Percentiles rank a stretch among this genome's conserved stretches.
phyloP scores from a whole-genome alignment of 2,329 filamentous ascomycete genomes.

The Acrocalymma vagum region DNA sequence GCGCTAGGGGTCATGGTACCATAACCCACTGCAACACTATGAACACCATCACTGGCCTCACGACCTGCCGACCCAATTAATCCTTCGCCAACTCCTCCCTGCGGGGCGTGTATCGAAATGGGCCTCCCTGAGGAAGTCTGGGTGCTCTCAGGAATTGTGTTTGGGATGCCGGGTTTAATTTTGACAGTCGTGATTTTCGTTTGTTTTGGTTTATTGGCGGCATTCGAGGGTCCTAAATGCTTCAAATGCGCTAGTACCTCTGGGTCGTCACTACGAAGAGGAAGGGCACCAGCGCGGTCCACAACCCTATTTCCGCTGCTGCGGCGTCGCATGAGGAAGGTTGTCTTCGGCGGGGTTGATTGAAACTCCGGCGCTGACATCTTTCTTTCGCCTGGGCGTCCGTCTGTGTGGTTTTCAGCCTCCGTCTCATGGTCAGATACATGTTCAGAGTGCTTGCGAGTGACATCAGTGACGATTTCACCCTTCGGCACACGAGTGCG shows the following conservation, averaged over 20 bases:
- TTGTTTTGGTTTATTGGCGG: slow-evolving; percentile 66
- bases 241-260: slow-evolving; percentile 68
- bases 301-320: slow-evolving; percentile 49
- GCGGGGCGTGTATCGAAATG: no score
- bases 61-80: slow-evolving; percentile 62
- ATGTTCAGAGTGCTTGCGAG: slow-evolving; percentile 34
- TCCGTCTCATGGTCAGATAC: slow-evolving; percentile 27
- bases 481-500: slow-evolving; percentile 73
- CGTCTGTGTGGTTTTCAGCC: slow-evolving; percentile 21
- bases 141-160: slow-evolving; percentile 53
- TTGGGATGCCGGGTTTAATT: slow-evolving; percentile 66
- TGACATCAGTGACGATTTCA: slow-evolving; percentile 58
- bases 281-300: slow-evolving; percentile 34
- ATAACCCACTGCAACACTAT: slow-evolving; percentile 62
- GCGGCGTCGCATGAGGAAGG: slow-evolving; percentile 55
- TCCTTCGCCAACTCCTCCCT: slow-evolving; percentile 63
- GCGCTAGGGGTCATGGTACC: slow-evolving; percentile 48
- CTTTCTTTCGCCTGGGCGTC: slow-evolving; percentile 29
- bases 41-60: slow-evolving; percentile 71
- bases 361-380: slow-evolving; percentile 41
- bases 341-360: slow-evolving; percentile 43
- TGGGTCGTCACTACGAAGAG: slow-evolving; percentile 61
- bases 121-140: no score
- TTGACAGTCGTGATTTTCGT: slow-evolving; percentile 71
- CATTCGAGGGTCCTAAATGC: slow-evolving; percentile 71